Conservation (phyloP, 352 stramenopile species). For the Phytophthora litchii region DNA sequence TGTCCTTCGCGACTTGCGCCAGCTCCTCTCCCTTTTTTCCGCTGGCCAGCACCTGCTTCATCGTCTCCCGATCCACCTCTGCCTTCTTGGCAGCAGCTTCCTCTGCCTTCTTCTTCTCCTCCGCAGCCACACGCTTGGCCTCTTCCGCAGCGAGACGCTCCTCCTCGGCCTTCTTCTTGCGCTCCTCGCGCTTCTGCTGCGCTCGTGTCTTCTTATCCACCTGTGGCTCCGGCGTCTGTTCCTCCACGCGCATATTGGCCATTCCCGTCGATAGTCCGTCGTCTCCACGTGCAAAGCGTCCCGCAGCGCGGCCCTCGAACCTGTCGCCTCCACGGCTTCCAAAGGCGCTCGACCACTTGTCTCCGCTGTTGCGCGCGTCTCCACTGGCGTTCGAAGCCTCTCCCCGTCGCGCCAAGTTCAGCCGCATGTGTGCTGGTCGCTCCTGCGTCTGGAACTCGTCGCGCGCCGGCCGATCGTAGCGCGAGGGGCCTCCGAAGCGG, state of each 20-base stretch:
- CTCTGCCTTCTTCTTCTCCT: constrained; percentile 63
- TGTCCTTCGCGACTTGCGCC: constrained; percentile 48
- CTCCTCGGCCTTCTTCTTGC: constrained; percentile 85
- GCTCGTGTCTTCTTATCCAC: constrained; percentile 64
- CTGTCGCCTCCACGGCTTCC: constrained; percentile 39
- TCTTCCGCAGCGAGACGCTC: constrained; percentile 68
- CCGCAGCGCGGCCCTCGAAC: constrained; percentile 26
- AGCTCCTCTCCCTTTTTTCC: constrained; percentile 76
- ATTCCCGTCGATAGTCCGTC: constrained; percentile 48
- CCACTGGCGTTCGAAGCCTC: constrained; percentile 20
- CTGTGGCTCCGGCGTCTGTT: constrained; percentile 23
- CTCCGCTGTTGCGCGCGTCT: constrained; percentile 43
- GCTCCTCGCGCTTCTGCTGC: constrained; percentile 72
- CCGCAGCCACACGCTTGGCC: constrained; percentile 59
- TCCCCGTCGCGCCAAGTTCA: constrained; percentile 72
- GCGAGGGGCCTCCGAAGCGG: constrained; percentile 47
- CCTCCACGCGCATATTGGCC: constrained; percentile 52
- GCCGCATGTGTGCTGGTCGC: constrained; percentile 74
- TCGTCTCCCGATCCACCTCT: constrained; percentile 54
- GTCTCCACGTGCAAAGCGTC: constrained; percentile 44
- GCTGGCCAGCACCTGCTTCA: constrained; percentile 64
- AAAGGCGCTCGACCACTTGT: constrained; percentile 67
- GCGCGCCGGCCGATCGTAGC: constrained; percentile 69
- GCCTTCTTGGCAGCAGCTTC: constrained; percentile 58
- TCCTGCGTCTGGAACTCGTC: constrained; percentile 65